phyloP scores from a whole-genome alignment of 202 grass and related monocot genomes.

The Carex sylvatica region DNA sequence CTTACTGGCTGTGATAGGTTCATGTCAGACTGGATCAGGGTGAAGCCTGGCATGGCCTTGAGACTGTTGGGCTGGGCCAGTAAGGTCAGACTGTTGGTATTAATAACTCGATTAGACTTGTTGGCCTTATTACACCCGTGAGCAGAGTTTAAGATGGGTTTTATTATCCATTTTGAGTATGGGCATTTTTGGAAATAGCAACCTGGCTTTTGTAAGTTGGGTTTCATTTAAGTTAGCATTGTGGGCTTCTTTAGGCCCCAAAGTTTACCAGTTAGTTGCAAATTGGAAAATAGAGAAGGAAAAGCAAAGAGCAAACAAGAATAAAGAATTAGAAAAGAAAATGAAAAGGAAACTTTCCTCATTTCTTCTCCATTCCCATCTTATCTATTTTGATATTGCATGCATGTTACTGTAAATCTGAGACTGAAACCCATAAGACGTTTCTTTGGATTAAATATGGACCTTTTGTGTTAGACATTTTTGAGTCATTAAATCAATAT shows the following conservation, averaged over 20 bases:
- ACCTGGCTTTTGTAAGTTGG: background rate
- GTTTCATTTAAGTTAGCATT: background rate
- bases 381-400: background rate
- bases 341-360: background rate
- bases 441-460: background rate
- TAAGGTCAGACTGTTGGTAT: background rate
- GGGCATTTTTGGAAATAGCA: background rate
- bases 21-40: conserved; percentile 7
- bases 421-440: background rate
- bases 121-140: background rate
- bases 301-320: background rate
- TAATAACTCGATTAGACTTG: background rate
- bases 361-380: background rate
- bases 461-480: background rate
- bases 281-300: background rate
- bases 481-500: background rate
- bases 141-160: background rate
- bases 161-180: background rate
- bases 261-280: background rate
- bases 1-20: conserved; percentile 15
- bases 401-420: background rate
- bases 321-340: background rate
- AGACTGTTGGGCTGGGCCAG: background rate
- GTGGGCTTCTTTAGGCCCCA: background rate
- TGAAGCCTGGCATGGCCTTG: background rate